Evolutionary conservation across 768 basidiomycete species (phyloP), one percentile per base, ranked within the genome.

Genomic region (Leucocoprinus sp.): DNA sequence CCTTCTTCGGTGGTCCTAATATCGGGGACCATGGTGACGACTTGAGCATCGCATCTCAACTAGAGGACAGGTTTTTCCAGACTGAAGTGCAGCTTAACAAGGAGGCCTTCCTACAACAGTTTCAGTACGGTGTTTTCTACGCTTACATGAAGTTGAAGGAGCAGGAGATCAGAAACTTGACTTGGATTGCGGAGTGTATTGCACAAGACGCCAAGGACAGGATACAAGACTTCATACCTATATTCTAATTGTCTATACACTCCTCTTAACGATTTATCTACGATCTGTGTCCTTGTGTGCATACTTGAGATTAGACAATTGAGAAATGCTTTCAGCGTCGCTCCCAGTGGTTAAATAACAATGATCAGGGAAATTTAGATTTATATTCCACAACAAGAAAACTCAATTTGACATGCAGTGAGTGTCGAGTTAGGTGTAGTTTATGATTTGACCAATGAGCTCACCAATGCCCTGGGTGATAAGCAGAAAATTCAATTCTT

Each of bases 101-200:
- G 70, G 77, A 81, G 55, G 79, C 90, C 23, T 98, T 98, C 73
- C 62, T 98, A 62, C 95, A 97, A 65, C 76, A 99, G 69, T 98
- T 97, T 74, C 93, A 97, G 64, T 83, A 85, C 57, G 89, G 85
- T 31, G 81, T 95, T 27, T 97, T 92, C 61, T 93, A 89, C 60
- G 82, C 82, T 59, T 97, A 93, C 61, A 75, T 96, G 64, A 90
- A 89, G 66, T 66, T 91, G 65, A 90, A 88, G 70, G 89, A 92
- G 65, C 85, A 90, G 69, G 89, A 93, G 67, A 85, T 91, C 50
- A 72, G 88, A 51, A 90, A 86, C 56, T 56, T 93, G 55, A 89
- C 85, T 22, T 92, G 89, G 90, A 93, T 96, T 65, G 91, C 92
- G 44, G 95, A 98, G 69, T 97, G 95, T 64, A 96, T 98, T 55